phyloP scores from a whole-genome alignment of 257 asterid genomes.

The Misopates orontium region DNA sequence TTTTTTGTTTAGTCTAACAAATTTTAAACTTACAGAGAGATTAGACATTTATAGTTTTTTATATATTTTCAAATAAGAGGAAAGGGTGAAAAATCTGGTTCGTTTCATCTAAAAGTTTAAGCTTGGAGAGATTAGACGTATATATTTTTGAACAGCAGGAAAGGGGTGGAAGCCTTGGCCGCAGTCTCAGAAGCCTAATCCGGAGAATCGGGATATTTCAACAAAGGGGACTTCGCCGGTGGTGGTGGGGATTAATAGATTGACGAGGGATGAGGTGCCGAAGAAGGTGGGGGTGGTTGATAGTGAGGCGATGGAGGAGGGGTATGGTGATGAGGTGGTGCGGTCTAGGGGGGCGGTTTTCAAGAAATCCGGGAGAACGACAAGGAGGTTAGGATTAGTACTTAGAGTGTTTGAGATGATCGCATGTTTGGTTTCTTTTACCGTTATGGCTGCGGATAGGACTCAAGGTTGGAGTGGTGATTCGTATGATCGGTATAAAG shows the following conservation, averaged over 20 bases:
- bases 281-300: conserved; percentile 34
- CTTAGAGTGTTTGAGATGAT: conserved; percentile 58
- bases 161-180: conserved; percentile 46
- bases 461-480: conserved; percentile 88
- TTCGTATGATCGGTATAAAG: conserved; percentile 68
- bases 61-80: no score
- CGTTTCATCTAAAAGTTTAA: no score
- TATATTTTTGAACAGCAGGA: no score
- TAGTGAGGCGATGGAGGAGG: conserved; percentile 32
- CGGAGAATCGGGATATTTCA: conserved; percentile 36
- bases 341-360: conserved; percentile 33
- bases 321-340: conserved; percentile 39
- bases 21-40: no score
- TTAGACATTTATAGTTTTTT: no score
- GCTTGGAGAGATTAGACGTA: no score
- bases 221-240: no score
- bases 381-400: conserved; percentile 48
- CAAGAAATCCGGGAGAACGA: conserved; percentile 39
- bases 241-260: conserved; percentile 44
- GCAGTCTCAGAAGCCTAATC: conserved; percentile 39
- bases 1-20: no score
- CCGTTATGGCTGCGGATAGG: conserved; percentile 85
- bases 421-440: conserved; percentile 62
- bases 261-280: conserved; percentile 48
- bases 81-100: no score